Percentiles rank a stretch among this genome's conserved stretches.
Conservation (phyloP, 2,329 filamentous ascomycete species). For the Pyricularia sp. region DNA sequence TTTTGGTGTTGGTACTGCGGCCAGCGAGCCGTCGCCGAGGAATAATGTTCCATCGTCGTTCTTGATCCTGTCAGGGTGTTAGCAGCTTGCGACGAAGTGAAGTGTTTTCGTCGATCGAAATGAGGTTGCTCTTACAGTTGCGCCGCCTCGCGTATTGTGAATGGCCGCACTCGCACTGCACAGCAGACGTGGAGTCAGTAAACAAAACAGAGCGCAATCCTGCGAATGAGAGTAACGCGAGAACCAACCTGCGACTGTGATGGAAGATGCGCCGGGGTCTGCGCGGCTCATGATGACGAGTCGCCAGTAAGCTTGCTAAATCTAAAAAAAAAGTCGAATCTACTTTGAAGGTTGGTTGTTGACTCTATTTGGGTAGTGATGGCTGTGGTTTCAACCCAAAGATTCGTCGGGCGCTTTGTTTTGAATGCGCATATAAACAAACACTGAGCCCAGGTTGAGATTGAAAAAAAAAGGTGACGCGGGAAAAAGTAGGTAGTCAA, state of each 20-base stretch:
- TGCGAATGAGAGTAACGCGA: neutral
- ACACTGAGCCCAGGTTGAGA: neutral
- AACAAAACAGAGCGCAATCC: neutral
- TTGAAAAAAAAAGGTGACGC: neutral
- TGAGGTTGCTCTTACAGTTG: constrained; percentile 53
- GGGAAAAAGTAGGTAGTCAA: neutral
- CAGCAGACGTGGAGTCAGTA: constrained; percentile 16
- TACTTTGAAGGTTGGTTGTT: neutral
- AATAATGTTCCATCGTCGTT: constrained; percentile 83
- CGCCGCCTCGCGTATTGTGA: constrained; percentile 86
- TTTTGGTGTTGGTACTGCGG: constrained; percentile 76
- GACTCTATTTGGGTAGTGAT: neutral
- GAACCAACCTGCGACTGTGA: constrained; percentile 45
- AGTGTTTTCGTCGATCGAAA: neutral
- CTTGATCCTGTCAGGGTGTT: constrained; percentile 35
- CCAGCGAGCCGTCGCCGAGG: constrained; percentile 91
- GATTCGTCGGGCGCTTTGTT: neutral
- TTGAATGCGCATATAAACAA: constrained; percentile 1
- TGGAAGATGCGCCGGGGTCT: constrained; percentile 36
- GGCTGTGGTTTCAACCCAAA: neutral
- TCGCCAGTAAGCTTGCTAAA: neutral
- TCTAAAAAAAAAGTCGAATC: neutral
- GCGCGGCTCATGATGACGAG: neutral
- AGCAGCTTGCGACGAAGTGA: neutral
- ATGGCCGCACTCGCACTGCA: constrained; percentile 59